Base-by-base conservation (phyloP, 768 basidiomycete species). In the Trametes elegans region DNA sequence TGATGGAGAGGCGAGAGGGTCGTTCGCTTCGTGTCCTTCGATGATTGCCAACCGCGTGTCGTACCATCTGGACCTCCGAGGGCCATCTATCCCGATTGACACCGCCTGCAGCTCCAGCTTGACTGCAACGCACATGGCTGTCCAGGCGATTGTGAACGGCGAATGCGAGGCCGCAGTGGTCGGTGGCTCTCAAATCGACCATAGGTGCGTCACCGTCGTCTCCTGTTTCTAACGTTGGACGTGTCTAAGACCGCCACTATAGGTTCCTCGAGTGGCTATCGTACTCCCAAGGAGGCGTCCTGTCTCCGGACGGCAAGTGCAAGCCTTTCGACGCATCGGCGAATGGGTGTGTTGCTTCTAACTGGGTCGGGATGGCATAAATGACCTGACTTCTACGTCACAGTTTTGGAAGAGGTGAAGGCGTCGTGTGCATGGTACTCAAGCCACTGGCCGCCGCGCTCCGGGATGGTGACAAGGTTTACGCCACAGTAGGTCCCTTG, bases 161-260 rank as follows among this genome's bases (percentile, higher is more conserved):
- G 80, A 81, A 36, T 73, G 79, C 28, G 73, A 78, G 24, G 71
- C 76, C 3, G 80, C 80, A 0, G 67, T 82, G 7, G 73, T 82
- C 26, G 76, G 71, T 8, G 74, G 76, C 18, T 68, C 69, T 56
- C 78, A 78, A 48, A 49, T 75, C n/a, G 76, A 78, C 59, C 66
- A 69, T 36, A 60, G 75, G 78, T 74, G 46, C 49, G 63, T 64
- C 40, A 32, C 29, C 5, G n/a, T n/a, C n/a, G n/a, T n/a, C n/a
- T n/a, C n/a, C n/a, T n/a, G n/a, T n/a, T n/a, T n/a, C n/a, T n/a
- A n/a, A n/a, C 3, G n/a, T 57, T 39, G 10, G 38, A 53, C 42
- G 19, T 19, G 21, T 52, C n/a, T n/a, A n/a, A 46, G 58, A 14
- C 13, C 5, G n/a, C 34, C 5, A n/a, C n/a, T n/a, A n/a, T 32